Evolutionary conservation across 2,329 filamentous ascomycete species (phyloP), one percentile per base, ranked within the genome.

Genomic region (Nemania serpens): DNA sequence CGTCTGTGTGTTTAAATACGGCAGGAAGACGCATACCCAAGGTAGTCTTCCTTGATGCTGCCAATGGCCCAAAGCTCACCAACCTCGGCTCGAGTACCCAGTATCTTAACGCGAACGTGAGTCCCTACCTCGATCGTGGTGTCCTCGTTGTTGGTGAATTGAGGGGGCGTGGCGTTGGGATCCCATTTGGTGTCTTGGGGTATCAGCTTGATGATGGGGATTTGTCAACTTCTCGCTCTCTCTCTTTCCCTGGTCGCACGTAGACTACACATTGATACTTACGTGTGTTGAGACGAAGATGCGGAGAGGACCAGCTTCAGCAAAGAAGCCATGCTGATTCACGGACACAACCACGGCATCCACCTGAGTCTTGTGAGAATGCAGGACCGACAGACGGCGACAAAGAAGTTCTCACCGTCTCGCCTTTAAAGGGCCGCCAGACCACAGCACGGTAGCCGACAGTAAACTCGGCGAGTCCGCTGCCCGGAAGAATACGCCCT

Each of bases 341-440:
- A 98, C 92, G 25, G 90, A 94, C 67, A 89, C 91, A 61, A 98
- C 94, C 68, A 97, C 88, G 43, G 93, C 94, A 82, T 99, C 95
- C 71, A 98, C 89, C 92, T 96, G 77, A 62, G 71, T 42, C 41
- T 36, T 66, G 70, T 66, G 67, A 70, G 69, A 68, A 68, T 49
- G 62, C 64, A 43, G 61, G 59, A 34, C 41, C 48, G 55, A 56
- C 41, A 22, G 39, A 68, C 37, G 33, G 58, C 57, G 59, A 43
- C 43, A 41, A 50, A 41, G 56, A 56, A 56, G 33, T 48, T 78
- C 89, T 78, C 87, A 96, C 95, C 76, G 95, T 96, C 83, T 99
- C 95, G 73, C 95, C 94, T 78, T 95, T 94, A 82, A 98, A 99
- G 11, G 95, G 95, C 72, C 94, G 87, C 94, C 94, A 99, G 59